These are phyloP conservation scores for Trichoderma hamatum DNA, from an alignment of 2,329 filamentous ascomycete species.

Conservation along the genomic window DNA sequence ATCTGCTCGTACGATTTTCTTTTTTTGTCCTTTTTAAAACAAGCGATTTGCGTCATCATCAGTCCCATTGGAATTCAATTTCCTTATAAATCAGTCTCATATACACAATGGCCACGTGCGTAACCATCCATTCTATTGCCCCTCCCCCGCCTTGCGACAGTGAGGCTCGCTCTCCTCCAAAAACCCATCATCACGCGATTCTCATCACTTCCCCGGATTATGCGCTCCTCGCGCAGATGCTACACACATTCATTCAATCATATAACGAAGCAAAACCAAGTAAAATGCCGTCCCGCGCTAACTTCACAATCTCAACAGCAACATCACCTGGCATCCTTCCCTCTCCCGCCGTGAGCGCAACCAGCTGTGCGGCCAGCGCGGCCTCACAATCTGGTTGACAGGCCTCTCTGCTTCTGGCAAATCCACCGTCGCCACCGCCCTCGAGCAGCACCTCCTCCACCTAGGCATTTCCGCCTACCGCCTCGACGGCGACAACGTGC, in stretches of 20 bases:
- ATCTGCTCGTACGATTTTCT: background rate
- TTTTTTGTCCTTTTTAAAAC: background rate
- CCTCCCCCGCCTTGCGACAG: background rate
- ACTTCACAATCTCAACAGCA: conserved; percentile 54
- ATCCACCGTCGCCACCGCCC: conserved; percentile 92
- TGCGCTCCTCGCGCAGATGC: background rate
- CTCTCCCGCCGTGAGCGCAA: conserved; percentile 79
- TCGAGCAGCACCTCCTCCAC: conserved; percentile 95
- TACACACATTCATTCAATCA: background rate
- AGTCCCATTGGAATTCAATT: background rate
- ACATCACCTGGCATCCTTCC: conserved; percentile 88
- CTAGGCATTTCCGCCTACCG: conserved; percentile 83
- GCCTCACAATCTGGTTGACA: conserved; percentile 97
- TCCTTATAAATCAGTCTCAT: background rate
- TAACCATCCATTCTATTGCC: background rate
- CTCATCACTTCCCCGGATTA: background rate
- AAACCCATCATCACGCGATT: background rate
- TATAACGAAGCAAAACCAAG: background rate
- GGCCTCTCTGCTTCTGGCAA: conserved; percentile 96
- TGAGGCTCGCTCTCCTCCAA: background rate
- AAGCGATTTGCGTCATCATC: background rate
- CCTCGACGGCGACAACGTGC: conserved; percentile 96
- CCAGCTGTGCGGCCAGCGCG: conserved; percentile 75
- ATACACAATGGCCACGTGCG: conserved; percentile 32
- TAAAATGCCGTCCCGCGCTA: background rate